Base-by-base conservation (phyloP, 805 yeast species). In the Candida corydali region DNA sequence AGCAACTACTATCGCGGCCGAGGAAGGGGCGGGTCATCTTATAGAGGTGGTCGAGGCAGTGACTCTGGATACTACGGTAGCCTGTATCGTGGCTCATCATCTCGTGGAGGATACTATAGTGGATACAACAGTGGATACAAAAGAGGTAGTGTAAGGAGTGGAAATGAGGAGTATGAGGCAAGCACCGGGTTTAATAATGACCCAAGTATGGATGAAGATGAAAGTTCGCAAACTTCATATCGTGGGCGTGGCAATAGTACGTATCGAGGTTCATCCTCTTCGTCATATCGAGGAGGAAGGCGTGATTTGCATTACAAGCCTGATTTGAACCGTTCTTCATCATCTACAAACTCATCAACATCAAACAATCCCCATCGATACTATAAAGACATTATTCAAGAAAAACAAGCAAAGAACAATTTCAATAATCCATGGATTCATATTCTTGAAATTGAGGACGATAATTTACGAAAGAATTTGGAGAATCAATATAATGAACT, bases 341-440 rank as follows among this genome's bases (percentile, higher is more conserved):
- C 32, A 9, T 17, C 23, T 8, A 8, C 30, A 28, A 5, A 14
- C 8, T 17, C 24, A 19, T 10, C 15, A 8, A 22, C 24, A 22
- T 8, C 26, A 8, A 34, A 22, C 15, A 25, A 22, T 16, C 20
- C 37, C 10, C 41, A 37, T 15, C 38, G 38, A 6, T 22, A 36
- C 32, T 29, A 39, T 26, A 38, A 36, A 24, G 42, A 39, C 24
- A 35, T 29, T 14, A 14, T 31, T 9, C 28, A 18, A 9, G 32
- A 28, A 17, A 31, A 38, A 15, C 33, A 38, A 15, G 28, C 26
- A 18, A 22, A 29, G 9, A 40, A 41, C 16, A 26, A 28, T 9
- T 46, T 45, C 26, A 36, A 46, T 9, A 54, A 55, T 30, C 68
- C 68, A 1, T 64, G 70, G 70, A 54, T 63, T 17, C 43, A 54